These are phyloP conservation scores for Combretum micranthum DNA, from an alignment of 345 rosid species.

Conservation along the genomic window DNA sequence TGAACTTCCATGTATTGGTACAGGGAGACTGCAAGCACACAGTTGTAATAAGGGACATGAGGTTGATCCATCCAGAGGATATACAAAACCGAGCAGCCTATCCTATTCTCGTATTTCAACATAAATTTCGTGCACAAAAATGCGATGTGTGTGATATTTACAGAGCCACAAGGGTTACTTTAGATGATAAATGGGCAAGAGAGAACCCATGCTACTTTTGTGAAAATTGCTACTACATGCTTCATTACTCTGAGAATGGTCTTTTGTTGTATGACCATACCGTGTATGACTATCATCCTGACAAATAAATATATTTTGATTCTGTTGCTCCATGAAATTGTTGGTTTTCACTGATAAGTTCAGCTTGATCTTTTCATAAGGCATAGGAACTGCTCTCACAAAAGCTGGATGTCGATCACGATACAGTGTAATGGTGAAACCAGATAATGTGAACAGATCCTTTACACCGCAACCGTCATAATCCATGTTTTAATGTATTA, in stretches of 20 bases:
- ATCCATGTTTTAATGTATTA: no score
- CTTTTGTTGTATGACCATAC: constrained; percentile 34
- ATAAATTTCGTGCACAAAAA: constrained; percentile 44
- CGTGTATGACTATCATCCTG: constrained; percentile 50
- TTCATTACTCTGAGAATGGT: constrained; percentile 41
- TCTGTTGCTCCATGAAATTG: no score
- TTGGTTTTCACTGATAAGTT: no score
- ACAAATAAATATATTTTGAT: constrained; percentile 8
- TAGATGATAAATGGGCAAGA: constrained; percentile 64
- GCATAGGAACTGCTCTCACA: no score
- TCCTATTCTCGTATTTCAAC: constrained; percentile 46
- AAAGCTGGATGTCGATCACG: no score
- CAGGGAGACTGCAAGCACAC: constrained; percentile 93
- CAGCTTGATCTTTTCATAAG: no score
- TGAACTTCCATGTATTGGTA: not conserved
- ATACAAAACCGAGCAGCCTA: constrained; percentile 53
- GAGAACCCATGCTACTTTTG: constrained; percentile 81
- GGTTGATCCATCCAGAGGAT: constrained; percentile 73
- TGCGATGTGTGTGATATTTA: constrained; percentile 58
- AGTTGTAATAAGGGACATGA: constrained; percentile 76
- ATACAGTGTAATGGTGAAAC: no score
- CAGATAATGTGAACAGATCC: no score
- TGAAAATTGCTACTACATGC: constrained; percentile 52
- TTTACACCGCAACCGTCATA: no score
- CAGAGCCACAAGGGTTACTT: constrained; percentile 48